Conservation (phyloP, 1,139 yeast species). For the Geotrichum fermentans region DNA sequence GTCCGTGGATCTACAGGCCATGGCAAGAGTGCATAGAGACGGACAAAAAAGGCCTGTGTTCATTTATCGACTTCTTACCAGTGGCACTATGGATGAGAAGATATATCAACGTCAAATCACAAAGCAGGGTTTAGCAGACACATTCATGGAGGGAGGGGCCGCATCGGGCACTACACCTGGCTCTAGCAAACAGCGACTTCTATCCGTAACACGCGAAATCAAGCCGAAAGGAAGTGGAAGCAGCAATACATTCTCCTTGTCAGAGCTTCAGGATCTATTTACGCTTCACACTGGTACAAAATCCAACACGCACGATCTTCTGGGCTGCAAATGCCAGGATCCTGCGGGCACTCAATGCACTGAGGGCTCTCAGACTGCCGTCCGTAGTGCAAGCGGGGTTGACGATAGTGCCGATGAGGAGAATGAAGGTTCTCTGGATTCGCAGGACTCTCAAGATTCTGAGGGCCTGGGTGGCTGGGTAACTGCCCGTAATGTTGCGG, state of each 20-base stretch:
- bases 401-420: constrained; percentile 15
- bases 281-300: constrained; percentile 48
- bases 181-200: constrained; percentile 5
- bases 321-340: constrained; percentile 59
- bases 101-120: constrained; percentile 89
- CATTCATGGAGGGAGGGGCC: constrained; percentile 53
- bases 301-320: constrained; percentile 79
- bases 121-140: constrained; percentile 74
- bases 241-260: constrained; percentile 39
- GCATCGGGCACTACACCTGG: constrained; percentile 10
- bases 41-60: constrained; percentile 79
- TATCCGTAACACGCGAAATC: constrained; percentile 14
- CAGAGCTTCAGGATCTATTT: constrained; percentile 72
- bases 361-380: constrained; percentile 6
- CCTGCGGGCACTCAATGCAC: background rate
- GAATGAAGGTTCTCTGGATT: constrained; percentile 19
- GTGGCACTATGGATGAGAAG: constrained; percentile 93
- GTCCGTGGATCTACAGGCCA: constrained; percentile 84
- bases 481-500: constrained; percentile 43
- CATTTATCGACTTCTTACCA: constrained; percentile 63
- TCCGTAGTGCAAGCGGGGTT: constrained; percentile 1
- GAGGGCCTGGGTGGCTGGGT: constrained; percentile 41
- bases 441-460: constrained; percentile 25
- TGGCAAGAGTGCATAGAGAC: constrained; percentile 93
- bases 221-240: constrained; percentile 17